Evolutionary conservation across 768 basidiomycete genomes (phyloP).

Genomic region (Tephrocybe sp.): DNA sequence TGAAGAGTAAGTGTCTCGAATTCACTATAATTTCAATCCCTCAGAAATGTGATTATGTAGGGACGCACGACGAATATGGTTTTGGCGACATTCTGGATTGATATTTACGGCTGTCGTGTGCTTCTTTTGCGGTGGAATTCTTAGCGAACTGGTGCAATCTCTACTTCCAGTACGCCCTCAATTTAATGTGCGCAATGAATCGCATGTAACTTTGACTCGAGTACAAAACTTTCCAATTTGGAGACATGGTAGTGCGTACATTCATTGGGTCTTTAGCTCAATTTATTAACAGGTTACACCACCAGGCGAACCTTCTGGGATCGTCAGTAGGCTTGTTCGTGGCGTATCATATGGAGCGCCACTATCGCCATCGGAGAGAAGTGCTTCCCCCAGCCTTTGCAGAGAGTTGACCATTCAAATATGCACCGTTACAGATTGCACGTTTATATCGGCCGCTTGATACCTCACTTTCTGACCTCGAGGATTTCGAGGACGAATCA

Average conservation of each 20-base stretch:
- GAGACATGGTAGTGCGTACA: slow-evolving; percentile 62
- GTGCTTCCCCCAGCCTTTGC: too few species aligned
- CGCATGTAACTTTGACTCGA: slow-evolving; percentile 24
- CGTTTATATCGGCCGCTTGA: slow-evolving; percentile 76
- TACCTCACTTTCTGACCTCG: slow-evolving; percentile 49
- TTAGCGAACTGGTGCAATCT: slow-evolving; percentile 83
- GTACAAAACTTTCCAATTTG: slow-evolving; percentile 72
- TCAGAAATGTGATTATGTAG: slow-evolving; percentile 43
- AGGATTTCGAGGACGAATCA: slow-evolving; percentile 48
- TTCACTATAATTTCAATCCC: background rate
- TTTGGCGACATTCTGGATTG: slow-evolving; percentile 74
- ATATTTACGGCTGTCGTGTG: slow-evolving; percentile 71
- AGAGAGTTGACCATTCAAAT: background rate
- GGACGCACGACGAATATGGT: slow-evolving; percentile 80
- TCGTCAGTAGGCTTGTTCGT: slow-evolving; percentile 66
- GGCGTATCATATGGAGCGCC: slow-evolving; percentile 68
- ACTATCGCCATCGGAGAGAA: slow-evolving; percentile 80
- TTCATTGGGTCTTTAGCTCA: slow-evolving; percentile 6
- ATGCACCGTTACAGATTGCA: slow-evolving; percentile 55
- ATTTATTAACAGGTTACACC: background rate
- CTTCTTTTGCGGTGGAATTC: slow-evolving; percentile 76
- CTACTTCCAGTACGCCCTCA: slow-evolving; percentile 60
- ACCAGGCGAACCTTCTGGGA: slow-evolving; percentile 77
- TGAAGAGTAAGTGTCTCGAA: slow-evolving; percentile 64
- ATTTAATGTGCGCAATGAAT: background rate